These are phyloP conservation scores for Diaporthe vaccinii DNA, from an alignment of 2,329 filamentous ascomycete genomes.

Conservation along the genomic window DNA sequence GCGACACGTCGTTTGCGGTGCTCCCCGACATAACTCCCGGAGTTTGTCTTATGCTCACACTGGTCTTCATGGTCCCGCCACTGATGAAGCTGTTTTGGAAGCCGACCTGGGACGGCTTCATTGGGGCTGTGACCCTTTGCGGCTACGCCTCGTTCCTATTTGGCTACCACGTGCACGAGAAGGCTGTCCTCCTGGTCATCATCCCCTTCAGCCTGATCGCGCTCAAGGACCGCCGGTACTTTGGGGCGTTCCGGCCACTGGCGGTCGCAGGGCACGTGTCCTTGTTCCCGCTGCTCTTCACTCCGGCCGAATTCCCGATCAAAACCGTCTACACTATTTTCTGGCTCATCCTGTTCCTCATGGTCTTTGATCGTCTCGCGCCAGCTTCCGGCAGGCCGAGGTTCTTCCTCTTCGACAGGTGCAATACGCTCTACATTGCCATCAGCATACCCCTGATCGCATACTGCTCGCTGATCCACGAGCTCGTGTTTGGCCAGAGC, in stretches of 20 bases:
- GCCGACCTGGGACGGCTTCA: slow-evolving; percentile 89
- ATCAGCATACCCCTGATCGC: slow-evolving; percentile 89
- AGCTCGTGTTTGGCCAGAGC: slow-evolving; percentile 82
- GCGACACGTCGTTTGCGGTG: slow-evolving; percentile 93
- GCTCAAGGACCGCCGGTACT: slow-evolving; percentile 88
- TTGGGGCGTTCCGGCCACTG: slow-evolving; percentile 91
- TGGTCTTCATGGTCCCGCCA: slow-evolving; percentile 84
- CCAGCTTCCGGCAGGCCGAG: slow-evolving; percentile 84
- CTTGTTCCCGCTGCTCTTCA: slow-evolving; percentile 94
- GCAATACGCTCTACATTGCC: slow-evolving; percentile 90
- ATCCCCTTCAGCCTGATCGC: slow-evolving; percentile 95
- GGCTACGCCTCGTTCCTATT: slow-evolving; percentile 98
- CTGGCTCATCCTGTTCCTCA: slow-evolving; percentile 89
- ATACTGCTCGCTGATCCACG: slow-evolving; percentile 89
- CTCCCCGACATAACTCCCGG: slow-evolving; percentile 87
- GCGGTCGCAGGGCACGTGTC: slow-evolving; percentile 96
- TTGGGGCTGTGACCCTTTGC: slow-evolving; percentile 90
- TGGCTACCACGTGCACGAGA: slow-evolving; percentile 99
- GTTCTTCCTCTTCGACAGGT: slow-evolving; percentile 91
- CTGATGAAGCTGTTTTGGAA: slow-evolving; percentile 85
- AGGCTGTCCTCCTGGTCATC: slow-evolving; percentile 93
- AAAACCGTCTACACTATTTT: slow-evolving; percentile 94
- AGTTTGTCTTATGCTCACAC: slow-evolving; percentile 84
- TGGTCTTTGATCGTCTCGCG: slow-evolving; percentile 88
- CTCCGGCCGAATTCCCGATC: slow-evolving; percentile 90